These are phyloP conservation scores for Mycogone perniciosa DNA, from an alignment of 2,329 filamentous ascomycete species.

Conservation along the genomic window DNA sequence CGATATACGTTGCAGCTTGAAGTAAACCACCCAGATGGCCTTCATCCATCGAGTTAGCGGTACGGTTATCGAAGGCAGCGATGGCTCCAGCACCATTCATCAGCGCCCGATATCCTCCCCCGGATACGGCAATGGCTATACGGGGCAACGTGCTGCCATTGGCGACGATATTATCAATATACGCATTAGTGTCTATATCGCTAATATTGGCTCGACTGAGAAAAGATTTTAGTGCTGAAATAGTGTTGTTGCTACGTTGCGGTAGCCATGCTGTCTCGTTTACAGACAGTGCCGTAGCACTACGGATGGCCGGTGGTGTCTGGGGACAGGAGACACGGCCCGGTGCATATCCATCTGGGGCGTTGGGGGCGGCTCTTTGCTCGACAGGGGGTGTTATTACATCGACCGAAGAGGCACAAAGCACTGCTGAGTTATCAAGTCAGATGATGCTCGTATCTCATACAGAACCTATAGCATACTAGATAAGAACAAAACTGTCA, in stretches of 20 bases:
- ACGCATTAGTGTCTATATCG: conserved; percentile 13
- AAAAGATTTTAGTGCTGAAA: conserved; percentile 13
- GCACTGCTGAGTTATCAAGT: no score
- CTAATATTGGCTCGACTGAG: conserved; percentile 16
- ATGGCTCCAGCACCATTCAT: conserved; percentile 70
- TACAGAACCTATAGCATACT: no score
- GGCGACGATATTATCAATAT: conserved; percentile 13
- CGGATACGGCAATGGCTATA: conserved; percentile 67
- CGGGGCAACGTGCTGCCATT: conserved; percentile 26
- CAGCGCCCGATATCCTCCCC: conserved; percentile 73
- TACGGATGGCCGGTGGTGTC: conserved; percentile 13
- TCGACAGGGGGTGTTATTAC: neutral
- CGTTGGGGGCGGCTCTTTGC: conserved; percentile 4
- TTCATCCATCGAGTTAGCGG: conserved; percentile 46
- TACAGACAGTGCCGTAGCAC: conserved; percentile 12
- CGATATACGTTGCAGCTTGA: conserved; percentile 68
- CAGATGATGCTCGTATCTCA: no score
- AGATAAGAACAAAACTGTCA: no score
- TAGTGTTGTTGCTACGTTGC: conserved; percentile 14
- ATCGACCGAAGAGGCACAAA: no score
- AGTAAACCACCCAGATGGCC: conserved; percentile 60
- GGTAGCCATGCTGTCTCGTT: conserved; percentile 17
- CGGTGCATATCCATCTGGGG: conserved; percentile 15
- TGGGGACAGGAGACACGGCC: conserved; percentile 14
- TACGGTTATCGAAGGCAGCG: conserved; percentile 66